phyloP scores from a whole-genome alignment of 164 flowering plant species.

The Stephania cephalantha region DNA sequence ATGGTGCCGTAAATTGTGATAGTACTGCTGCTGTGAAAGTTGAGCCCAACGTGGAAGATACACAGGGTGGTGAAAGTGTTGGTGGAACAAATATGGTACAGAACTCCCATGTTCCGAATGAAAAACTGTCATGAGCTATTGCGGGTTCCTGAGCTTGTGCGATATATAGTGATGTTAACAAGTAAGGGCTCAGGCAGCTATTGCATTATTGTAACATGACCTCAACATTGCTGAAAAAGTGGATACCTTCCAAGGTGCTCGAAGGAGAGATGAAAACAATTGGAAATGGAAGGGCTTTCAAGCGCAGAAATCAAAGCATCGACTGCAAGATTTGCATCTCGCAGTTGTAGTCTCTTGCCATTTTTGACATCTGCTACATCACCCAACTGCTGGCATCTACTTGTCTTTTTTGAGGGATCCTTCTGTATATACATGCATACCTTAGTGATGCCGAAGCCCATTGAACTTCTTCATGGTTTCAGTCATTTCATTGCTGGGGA shows the following conservation, averaged over 20 bases:
- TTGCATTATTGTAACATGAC: not conserved
- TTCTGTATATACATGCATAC: not conserved
- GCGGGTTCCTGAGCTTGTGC: not conserved
- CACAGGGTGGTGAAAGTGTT: slow-evolving; percentile 18
- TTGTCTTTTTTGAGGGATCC: not conserved
- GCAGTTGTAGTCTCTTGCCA: too few species aligned
- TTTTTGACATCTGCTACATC: not conserved
- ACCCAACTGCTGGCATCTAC: slow-evolving; percentile 1
- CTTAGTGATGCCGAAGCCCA: not conserved
- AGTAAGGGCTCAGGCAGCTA: not conserved
- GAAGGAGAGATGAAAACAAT: not conserved
- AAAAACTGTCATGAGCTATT: slow-evolving; percentile 16
- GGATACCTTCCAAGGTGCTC: not conserved
- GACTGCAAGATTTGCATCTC: too few species aligned
- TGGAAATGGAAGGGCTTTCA: not conserved
- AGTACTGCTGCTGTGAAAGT: slow-evolving; percentile 8
- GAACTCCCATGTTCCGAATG: slow-evolving; percentile 16
- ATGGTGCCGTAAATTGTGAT: slow-evolving; percentile 13
- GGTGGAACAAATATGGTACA: slow-evolving; percentile 8
- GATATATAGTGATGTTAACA: not conserved
- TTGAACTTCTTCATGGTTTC: not conserved
- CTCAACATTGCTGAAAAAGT: not conserved
- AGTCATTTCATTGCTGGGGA: not conserved
- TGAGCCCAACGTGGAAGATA: slow-evolving; percentile 24
- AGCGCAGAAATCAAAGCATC: too few species aligned